Base-by-base conservation (phyloP, 208 protist species). In the Trypanosoma congolense region DNA sequence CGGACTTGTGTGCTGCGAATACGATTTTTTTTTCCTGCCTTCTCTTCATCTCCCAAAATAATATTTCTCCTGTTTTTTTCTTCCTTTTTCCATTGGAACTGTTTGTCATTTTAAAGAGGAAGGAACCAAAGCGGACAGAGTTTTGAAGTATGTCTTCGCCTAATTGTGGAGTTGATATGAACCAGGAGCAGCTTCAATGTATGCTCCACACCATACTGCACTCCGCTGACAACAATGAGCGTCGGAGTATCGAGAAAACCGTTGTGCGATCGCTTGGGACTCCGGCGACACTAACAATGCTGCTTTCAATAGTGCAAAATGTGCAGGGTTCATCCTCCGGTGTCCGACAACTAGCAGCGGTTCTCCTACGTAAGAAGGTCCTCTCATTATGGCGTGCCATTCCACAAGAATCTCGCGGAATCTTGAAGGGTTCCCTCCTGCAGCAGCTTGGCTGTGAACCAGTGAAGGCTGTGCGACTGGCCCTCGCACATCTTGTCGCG, bases 341-440 rank as follows among this genome's bases (percentile, higher is more conserved):
- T 8, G 83, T 80, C 21, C 84, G 88, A 0, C 84, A 95, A 56
- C 73, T 95, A 43, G 83, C 81, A 1, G 75, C 80, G 2, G 81
- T 95, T 19, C 67, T 95, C 24, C 75, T 95, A 36, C 79, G 88
- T 46, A 90, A 90, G 58, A 77, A 80, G 38, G 53, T 93, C 24
- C 77, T 80, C 28, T 79, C 78, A 19, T 65, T 91, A 0, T 95
- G 88, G 88, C 65, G 55, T 24, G 56, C 67, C 2, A 68, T 93
- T 24, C 44, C 58, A n/a, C 14, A 33, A 3, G 59, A 57, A 25
- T 54, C 68, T 42, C 79, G 81, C 26, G 45, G 47, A 18, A 61
- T 77, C 65, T 68, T 90, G n/a, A 81, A 80, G 12, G 43, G 60
- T 14, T n/a, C 82, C 9, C 73, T 95, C 10, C 74, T 95, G 22